A percentile compares a stretch with the other conserved stretches of the same genome.
Evolutionary conservation across 2,329 filamentous ascomycete species (phyloP).

Genomic region (Westerdykella ornata): DNA sequence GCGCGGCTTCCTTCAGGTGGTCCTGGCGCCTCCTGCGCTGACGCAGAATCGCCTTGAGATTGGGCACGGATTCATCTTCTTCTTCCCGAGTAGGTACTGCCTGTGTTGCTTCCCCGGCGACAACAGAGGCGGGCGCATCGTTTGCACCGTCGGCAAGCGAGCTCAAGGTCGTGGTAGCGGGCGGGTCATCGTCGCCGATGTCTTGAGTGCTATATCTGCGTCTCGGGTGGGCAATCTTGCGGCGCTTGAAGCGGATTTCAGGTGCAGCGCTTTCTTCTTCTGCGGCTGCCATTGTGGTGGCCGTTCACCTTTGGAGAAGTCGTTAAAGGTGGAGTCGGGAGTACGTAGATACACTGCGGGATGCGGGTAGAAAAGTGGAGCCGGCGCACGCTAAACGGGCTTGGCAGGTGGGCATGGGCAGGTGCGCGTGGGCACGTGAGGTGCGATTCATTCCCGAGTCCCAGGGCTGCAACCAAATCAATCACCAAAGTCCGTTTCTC

Average conservation of each 20-base stretch:
- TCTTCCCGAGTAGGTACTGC: constrained; percentile 7
- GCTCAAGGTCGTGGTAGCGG: background rate
- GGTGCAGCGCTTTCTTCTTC: constrained; percentile 13
- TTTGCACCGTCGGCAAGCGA: constrained; percentile 6
- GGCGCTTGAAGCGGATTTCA: constrained; percentile 27
- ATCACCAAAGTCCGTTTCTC: too few relatives aligned
- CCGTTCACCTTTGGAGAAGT: too few relatives aligned
- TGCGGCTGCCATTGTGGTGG: constrained; percentile 10
- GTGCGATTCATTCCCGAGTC: too few relatives aligned
- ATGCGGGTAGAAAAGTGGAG: too few relatives aligned
- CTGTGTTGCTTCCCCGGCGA: constrained; percentile 1
- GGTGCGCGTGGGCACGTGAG: too few relatives aligned
- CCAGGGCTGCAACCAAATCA: too few relatives aligned
- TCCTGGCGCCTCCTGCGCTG: constrained; percentile 24
- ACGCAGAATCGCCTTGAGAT: constrained; percentile 27
- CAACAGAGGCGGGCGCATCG: constrained; percentile 3
- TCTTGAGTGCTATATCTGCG: constrained; percentile 15
- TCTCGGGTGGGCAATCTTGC: constrained; percentile 24
- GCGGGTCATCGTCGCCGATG: too few relatives aligned
- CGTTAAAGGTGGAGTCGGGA: too few relatives aligned
- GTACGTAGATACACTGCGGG: too few relatives aligned
- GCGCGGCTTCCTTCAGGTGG: constrained; percentile 15
- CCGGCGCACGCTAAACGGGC: too few relatives aligned
- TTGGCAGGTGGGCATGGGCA: too few relatives aligned
- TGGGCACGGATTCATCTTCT: constrained; percentile 17